Percentiles rank a stretch among this genome's conserved stretches.
Evolutionary conservation across 1,284 basidiomycete genomes (phyloP).

Genomic region (Wallemia hederae): DNA sequence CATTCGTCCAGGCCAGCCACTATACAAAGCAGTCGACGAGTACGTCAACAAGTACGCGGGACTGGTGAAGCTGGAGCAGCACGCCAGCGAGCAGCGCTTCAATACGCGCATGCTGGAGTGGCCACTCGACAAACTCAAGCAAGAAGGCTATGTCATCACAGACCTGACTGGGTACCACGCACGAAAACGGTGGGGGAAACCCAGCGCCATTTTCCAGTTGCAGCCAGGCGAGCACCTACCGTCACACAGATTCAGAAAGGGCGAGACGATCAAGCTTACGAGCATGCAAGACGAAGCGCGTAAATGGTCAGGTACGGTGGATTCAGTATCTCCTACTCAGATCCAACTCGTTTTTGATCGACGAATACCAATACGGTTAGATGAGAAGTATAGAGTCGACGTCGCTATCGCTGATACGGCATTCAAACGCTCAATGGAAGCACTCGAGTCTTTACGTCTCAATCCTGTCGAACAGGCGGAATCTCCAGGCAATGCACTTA

Average conservation of each 20-base stretch:
- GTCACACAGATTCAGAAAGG: slow-evolving; percentile 32
- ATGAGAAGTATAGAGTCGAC: slow-evolving; percentile 29
- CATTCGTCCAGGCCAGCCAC: neutral
- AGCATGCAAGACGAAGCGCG: slow-evolving; percentile 4
- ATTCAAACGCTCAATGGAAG: slow-evolving; percentile 36
- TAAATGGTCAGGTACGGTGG: neutral
- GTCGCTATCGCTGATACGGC: slow-evolving; percentile 35
- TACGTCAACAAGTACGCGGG: neutral
- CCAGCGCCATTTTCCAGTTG: slow-evolving; percentile 28
- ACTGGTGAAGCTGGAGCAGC: neutral
- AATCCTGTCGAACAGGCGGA: slow-evolving; percentile 24
- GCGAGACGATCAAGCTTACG: slow-evolving; percentile 9
- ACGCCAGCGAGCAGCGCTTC: slow-evolving; percentile 10
- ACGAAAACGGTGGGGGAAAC: slow-evolving; percentile 28
- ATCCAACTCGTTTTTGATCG: neutral
- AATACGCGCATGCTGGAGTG: slow-evolving; percentile 33
- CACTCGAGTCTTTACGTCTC: slow-evolving; percentile 29
- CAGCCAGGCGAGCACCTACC: slow-evolving; percentile 29
- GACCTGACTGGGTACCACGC: slow-evolving; percentile 34
- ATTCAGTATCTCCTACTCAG: neutral
- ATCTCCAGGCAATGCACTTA: slow-evolving; percentile 20
- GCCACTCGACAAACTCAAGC: slow-evolving; percentile 26
- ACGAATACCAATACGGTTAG: neutral
- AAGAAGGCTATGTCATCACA: slow-evolving; percentile 39
- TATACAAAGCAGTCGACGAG: neutral